A percentile compares a stretch with the other conserved stretches of the same genome.
phyloP scores from a whole-genome alignment of 73 alveolate genomes.

The Paramecium caudatum region DNA sequence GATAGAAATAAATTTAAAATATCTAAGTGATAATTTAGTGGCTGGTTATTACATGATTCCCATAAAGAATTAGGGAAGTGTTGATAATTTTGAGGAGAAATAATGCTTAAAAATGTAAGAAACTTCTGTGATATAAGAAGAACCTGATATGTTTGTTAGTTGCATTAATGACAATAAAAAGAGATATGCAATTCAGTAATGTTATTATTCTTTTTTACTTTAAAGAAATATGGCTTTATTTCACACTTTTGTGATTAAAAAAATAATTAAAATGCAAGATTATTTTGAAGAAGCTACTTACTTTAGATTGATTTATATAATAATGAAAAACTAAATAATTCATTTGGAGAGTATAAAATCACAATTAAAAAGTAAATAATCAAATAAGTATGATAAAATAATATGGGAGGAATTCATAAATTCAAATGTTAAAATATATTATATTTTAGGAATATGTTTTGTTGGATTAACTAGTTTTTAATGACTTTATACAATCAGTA shows the following conservation, averaged over 20 bases:
- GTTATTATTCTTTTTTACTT: conserved; percentile 54
- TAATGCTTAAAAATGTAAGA: not conserved
- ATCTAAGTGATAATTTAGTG: conserved; percentile 69
- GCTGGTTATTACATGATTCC: too few species aligned
- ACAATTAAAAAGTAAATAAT: conserved; percentile 8
- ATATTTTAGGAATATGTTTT: conserved; percentile 1
- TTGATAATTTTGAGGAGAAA: not conserved
- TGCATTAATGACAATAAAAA: conserved; percentile 47
- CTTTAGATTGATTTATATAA: conserved; percentile 61
- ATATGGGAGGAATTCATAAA: conserved; percentile 51
- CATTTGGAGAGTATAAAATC: conserved; percentile 71
- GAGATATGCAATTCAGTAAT: conserved; percentile 65
- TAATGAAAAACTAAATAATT: conserved; percentile 61
- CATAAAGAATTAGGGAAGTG: not conserved
- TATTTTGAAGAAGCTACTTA: conserved; percentile 1
- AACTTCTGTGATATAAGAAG: not conserved
- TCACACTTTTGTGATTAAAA: conserved; percentile 60
- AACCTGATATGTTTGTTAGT: conserved; percentile 52
- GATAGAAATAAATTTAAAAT: conserved; percentile 10
- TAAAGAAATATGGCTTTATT: conserved; percentile 76
- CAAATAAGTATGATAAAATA: conserved; percentile 57
- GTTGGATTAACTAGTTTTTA: not conserved
- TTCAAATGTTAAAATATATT: not conserved
- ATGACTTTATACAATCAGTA: not conserved
- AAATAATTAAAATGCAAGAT: conserved; percentile 23